Conservation (phyloP, 1,284 basidiomycete species). For the Trametes polyzona region DNA sequence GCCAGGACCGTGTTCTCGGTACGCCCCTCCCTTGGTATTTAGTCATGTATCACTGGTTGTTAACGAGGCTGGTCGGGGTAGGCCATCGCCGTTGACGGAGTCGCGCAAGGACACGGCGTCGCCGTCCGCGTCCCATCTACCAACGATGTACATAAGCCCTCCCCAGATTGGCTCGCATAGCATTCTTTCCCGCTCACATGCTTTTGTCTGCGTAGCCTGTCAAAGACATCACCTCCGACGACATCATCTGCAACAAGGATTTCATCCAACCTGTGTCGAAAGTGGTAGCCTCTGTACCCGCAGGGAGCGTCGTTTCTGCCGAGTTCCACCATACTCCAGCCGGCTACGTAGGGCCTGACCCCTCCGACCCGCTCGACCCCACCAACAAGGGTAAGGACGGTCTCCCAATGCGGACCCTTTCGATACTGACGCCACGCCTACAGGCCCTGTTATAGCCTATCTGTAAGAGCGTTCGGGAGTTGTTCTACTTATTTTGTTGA, state of each 20-base stretch:
- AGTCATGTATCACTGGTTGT: background rate
- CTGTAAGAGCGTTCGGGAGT: slow-evolving; percentile 41
- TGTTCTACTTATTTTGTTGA: background rate
- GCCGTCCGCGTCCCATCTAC: slow-evolving; percentile 44
- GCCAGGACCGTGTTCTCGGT: slow-evolving; percentile 46
- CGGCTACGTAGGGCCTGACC: slow-evolving; percentile 47
- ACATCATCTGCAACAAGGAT: slow-evolving; percentile 62
- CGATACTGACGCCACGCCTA: background rate
- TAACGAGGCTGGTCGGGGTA: slow-evolving; percentile 11
- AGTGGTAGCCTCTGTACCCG: slow-evolving; percentile 54
- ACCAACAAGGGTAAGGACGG: slow-evolving; percentile 45
- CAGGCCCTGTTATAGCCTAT: slow-evolving; percentile 57
- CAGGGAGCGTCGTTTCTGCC: slow-evolving; percentile 52
- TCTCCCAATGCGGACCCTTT: background rate
- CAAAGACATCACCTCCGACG: slow-evolving; percentile 55
- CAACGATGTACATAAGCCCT: slow-evolving; percentile 34
- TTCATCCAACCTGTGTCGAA: slow-evolving; percentile 59
- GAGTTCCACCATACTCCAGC: slow-evolving; percentile 57
- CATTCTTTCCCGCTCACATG: background rate
- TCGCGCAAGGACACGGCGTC: slow-evolving; percentile 42
- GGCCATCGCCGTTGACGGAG: slow-evolving; percentile 41
- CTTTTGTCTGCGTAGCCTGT: slow-evolving; percentile 43
- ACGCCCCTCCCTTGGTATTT: background rate
- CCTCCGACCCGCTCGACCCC: slow-evolving; percentile 54
- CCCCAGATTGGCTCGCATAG: background rate